Evolutionary conservation across 140 eudicot species (phyloP), one percentile per base, ranked within the genome.

Genomic region (Ambrosia hybrid): DNA sequence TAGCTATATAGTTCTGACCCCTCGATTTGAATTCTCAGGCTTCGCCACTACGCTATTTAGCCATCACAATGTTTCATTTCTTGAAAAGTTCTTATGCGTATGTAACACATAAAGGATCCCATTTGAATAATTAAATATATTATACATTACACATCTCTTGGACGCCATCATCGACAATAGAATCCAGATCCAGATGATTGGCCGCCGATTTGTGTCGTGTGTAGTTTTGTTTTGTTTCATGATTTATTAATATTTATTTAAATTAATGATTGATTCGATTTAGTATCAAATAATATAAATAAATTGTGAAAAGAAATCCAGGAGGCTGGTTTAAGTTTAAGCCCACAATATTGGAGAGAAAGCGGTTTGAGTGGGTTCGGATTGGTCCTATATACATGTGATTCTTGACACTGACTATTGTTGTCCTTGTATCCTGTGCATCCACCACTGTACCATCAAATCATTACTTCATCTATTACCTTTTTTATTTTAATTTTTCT

Each of bases 331-430:
- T 74, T 65, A 52, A 55, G 56, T 1, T 39, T 41, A 57, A 65
- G 80, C 80, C 80, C 80, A 67, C 80, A 75, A 75, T 56, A 67
- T 67, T 67, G 60, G 74, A 66, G 68, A 0, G 30, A 48, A 33
- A 52, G 79, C 72, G 64, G 78, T 73, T 63, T 73, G 52, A 38
- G 60, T 55, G 66, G 46, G 45, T 56, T 75, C 9, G 33, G 74
- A 67, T 52, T 56, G 68, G 65, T 71, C 72, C 72, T 14, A 39
- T 53, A 37, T 5, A 37, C 72, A 74, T 30, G 75, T 62, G 78
- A 15, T 43, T 16, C n/a, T 72, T 72, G 48, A 59, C 70, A 60
- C 17, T 45, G 51, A 60, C 80, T 57, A 34, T 38, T 71, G 26
- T 65, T 53, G 79, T 74, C 73, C 34, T 65, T 75, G 68, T 75